A percentile compares a stretch with the other conserved stretches of the same genome.
phyloP scores from a whole-genome alignment of 306 rosid genomes.

The Vigna radiata region DNA sequence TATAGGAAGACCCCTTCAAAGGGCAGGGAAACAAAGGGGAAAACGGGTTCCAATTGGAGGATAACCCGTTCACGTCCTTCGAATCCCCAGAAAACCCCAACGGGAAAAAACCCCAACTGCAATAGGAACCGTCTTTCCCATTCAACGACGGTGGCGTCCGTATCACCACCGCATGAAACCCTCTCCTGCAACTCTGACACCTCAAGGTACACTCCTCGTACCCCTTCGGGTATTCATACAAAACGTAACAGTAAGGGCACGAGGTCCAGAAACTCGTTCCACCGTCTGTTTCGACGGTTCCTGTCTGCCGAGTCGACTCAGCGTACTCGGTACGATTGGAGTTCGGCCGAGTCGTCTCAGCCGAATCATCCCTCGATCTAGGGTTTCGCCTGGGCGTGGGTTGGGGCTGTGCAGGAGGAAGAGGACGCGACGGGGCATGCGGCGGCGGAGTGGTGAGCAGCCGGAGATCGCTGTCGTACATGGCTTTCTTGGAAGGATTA shows the following conservation, averaged over 20 bases:
- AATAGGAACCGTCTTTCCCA: conserved; percentile 58
- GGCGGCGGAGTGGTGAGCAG: conserved; percentile 48
- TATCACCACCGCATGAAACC: conserved; percentile 73
- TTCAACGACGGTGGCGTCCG: conserved; percentile 71
- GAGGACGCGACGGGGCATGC: conserved; percentile 12
- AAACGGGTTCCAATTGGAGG: conserved; percentile 76
- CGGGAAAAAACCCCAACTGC: conserved; percentile 89
- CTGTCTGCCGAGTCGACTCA: conserved; percentile 50
- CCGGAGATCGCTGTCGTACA: conserved; percentile 72
- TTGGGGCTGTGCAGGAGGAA: conserved; percentile 24
- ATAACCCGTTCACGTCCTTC: conserved; percentile 46
- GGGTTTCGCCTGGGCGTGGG: conserved; percentile 47
- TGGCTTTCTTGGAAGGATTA: conserved; percentile 63
- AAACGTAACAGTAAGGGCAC: conserved; percentile 85
- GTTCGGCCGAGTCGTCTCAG: conserved; percentile 33
- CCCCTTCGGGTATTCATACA: conserved; percentile 76
- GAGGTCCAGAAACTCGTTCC: conserved; percentile 84
- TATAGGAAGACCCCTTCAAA: conserved; percentile 44
- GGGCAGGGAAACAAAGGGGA: conserved; percentile 77
- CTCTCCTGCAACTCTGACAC: conserved; percentile 85
- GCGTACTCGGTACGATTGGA: conserved; percentile 46
- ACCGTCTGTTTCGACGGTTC: conserved; percentile 35
- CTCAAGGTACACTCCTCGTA: conserved; percentile 85
- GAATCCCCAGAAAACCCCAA: conserved; percentile 62
- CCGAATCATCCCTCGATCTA: conserved; percentile 46